phyloP scores from a whole-genome alignment of 2,329 filamentous ascomycete species.

The Monosporascus sp. region DNA sequence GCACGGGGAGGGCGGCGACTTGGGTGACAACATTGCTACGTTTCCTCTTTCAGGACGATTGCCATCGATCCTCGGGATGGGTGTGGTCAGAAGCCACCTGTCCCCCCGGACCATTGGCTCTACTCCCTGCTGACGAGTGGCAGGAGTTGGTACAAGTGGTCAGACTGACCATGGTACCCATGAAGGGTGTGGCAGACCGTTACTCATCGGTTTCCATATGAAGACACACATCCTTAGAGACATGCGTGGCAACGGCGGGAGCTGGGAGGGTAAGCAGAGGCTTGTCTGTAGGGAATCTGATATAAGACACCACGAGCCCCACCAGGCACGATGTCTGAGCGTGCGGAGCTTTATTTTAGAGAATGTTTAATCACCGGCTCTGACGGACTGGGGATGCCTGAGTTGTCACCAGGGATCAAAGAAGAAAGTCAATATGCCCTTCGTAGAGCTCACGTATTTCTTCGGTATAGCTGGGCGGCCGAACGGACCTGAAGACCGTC shows the following conservation, averaged over 20 bases:
- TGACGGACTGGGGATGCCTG: too few relatives aligned
- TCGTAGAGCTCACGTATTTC: too few relatives aligned
- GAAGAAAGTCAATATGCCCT: too few relatives aligned
- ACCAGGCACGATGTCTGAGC: not conserved
- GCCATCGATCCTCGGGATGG: not conserved
- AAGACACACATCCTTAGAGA: not conserved
- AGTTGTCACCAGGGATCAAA: too few relatives aligned
- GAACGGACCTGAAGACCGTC: too few relatives aligned
- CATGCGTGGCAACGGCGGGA: not conserved
- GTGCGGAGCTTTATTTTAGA: not conserved
- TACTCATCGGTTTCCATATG: not conserved
- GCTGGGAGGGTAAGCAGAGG: not conserved
- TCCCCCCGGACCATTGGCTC: not conserved
- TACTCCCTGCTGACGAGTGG: not conserved
- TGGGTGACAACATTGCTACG: not conserved
- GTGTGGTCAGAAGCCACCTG: not conserved
- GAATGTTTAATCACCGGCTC: not conserved
- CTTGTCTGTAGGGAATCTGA: not conserved
- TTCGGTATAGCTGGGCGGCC: too few relatives aligned
- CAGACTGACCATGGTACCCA: not conserved
- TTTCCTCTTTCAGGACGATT: not conserved
- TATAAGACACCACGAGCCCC: not conserved
- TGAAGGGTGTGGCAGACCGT: not conserved
- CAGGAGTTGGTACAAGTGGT: not conserved
- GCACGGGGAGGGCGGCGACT: not conserved